Evolutionary conservation across 2,329 filamentous ascomycete genomes (phyloP), one percentile per base, ranked within the genome.

Genomic region (Claviceps purpurea): DNA sequence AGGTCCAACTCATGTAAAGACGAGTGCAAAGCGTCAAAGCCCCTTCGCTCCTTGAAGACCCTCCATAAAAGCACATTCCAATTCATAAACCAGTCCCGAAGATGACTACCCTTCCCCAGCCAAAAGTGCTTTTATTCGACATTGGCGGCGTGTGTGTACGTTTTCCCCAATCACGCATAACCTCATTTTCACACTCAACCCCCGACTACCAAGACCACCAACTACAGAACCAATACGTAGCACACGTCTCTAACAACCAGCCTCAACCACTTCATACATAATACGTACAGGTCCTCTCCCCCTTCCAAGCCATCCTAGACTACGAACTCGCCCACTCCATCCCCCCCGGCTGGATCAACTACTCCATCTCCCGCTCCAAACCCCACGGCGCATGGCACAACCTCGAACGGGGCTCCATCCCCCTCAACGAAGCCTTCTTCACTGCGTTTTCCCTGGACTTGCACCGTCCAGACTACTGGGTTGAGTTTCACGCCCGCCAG

Each of bases 101-200:
- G 61, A 77, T 77, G 74, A 56, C 70, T 8, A 57, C 61, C 45
- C 63, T 63, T 42, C 73, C 69, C 53, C 73, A 73, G 53, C 86
- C 87, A 34, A 85, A 86, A 60, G 87, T 87, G 52, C 72, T 94
- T 37, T 74, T 98, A 22, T 97, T 97, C 67, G 93, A 98, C 69
- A 93, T 98, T 59, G 93, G 93, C 41, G 93, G 93, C 56, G 93
- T 98, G 60, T 94, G 89, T 76, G 91, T 95, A 84, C 75, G 88
- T 82, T 39, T 20, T 55, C 50, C 30, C 30, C 30, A 34, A 34
- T 3, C 38, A 8, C 13, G 38, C 39, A 40, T 40, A 16, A 40
- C 6, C 16, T n/a, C 16, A 6, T 14, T 2, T 43, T n/a, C 42
- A 26, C 30, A 10, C 10, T 30, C 30, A 30, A 7, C 1, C 26